A percentile compares a stretch with the other conserved stretches of the same genome.
These are phyloP conservation scores for Posidonia australis DNA, from an alignment of 106 monocot genomes.

Conservation along the genomic window DNA sequence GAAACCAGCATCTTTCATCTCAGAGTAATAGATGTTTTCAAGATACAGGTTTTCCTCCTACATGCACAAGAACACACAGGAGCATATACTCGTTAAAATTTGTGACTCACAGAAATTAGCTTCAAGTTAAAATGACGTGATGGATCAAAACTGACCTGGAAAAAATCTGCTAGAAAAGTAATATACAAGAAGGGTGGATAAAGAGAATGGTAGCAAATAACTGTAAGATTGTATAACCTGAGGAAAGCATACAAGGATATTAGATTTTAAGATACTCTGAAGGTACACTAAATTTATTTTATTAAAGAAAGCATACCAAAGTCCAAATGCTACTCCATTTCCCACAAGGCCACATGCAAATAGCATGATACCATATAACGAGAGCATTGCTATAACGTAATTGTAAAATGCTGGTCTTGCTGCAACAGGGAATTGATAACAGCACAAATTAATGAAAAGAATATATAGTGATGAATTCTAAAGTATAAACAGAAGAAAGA, in stretches of 20 bases:
- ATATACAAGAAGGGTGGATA: constrained; percentile 86
- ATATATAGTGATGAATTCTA: background rate
- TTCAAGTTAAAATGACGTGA: background rate
- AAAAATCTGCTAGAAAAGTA: constrained; percentile 88
- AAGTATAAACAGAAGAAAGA: background rate
- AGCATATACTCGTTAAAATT: background rate
- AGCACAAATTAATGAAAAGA: background rate
- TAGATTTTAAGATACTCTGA: background rate
- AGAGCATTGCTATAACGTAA: constrained; percentile 63
- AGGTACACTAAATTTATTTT: background rate
- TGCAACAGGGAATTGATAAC: constrained; percentile 18
- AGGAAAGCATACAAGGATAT: background rate
- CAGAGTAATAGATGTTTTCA: constrained; percentile 92
- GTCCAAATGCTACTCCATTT: constrained; percentile 68
- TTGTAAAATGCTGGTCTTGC: constrained; percentile 87
- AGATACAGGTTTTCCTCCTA: constrained; percentile 86
- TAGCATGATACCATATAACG: constrained; percentile 42
- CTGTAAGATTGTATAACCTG: constrained; percentile 67
- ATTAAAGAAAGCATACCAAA: constrained; percentile 40
- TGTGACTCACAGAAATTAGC: background rate
- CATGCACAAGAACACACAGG: background rate
- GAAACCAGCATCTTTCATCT: constrained; percentile 99
- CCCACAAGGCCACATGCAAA: constrained; percentile 54
- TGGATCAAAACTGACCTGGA: constrained; percentile 44
- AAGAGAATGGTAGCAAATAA: constrained; percentile 77